Evolutionary conservation across 2,329 filamentous ascomycete genomes (phyloP), one percentile per base, ranked within the genome.

Genomic region (Nigrospora osmanthi): DNA sequence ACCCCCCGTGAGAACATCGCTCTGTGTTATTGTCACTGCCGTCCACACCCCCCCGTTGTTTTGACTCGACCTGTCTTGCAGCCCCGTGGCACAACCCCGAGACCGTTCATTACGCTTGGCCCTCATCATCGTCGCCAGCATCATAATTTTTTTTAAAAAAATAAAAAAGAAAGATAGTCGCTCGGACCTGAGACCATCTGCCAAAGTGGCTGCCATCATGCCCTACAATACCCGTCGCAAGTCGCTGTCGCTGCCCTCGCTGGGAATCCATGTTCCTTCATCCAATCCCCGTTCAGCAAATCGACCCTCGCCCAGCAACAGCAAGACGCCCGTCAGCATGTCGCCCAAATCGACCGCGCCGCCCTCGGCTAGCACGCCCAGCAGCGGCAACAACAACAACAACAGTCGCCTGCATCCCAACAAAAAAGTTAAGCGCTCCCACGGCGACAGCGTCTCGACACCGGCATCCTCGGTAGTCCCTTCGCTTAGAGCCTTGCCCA

Each of bases 171-270:
- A 28, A 38, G 7, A 37, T 10, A 19, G 34, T 33, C 13, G 16
- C n/a, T 12, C 15, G 10, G 34, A 23, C 13, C 30, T 15, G 19
- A 33, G 32, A 23, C 32, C 39, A n/a, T 19, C 31, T 23, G 30
- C 34, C 31, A 23, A 41, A 41, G 34, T 31, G n/a, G 19, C 35
- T 36, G 34, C 49, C 57, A 58, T 44, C 59, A 95, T 95, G 89
- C 86, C 85, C 62, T 96, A 96, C 76, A 95, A 96, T 69, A 97
- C 91, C 55, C 87, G 91, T 69, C 85, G 90, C 68, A 97, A 97
- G 75, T 95, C 89, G 61, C 74, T 98, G 54, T 96, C 90, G 51
- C 75, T 97, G 60, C 87, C 89, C 49, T 94, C 89, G 54, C 78
- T 97, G 58, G 93, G 93, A 64, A 95, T 97, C 58, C 87, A 93